A percentile compares a stretch with the other conserved stretches of the same genome.
phyloP scores from a whole-genome alignment of 2,329 filamentous ascomycete species.

The Penicillium hesseltinei region DNA sequence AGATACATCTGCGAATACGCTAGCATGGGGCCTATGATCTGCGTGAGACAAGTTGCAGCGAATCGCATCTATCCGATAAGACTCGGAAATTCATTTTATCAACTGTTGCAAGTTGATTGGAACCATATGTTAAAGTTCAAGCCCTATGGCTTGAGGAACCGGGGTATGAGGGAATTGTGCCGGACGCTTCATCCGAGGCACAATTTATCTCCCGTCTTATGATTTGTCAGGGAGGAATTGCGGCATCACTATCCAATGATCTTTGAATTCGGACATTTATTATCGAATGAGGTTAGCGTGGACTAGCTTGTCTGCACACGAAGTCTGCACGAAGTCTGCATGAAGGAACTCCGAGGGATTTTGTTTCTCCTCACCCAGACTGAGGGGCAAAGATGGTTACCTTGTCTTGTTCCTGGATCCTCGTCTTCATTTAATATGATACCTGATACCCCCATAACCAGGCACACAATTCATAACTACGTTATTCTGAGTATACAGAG shows the following conservation, averaged over 20 bases:
- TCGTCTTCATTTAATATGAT: too few relatives aligned
- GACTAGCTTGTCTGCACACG: not conserved
- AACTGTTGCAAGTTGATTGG: not conserved
- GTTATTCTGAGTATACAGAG: too few relatives aligned
- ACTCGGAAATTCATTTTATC: too few relatives aligned
- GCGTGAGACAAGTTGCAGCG: not conserved
- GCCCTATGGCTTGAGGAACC: not conserved
- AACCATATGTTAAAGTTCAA: not conserved
- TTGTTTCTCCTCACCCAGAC: not conserved
- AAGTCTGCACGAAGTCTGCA: not conserved
- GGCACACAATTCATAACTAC: not conserved
- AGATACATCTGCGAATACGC: not conserved
- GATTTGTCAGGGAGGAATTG: not conserved
- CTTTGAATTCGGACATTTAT: not conserved
- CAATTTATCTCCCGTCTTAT: not conserved
- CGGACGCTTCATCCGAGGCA: not conserved
- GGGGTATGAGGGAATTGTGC: not conserved
- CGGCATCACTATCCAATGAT: not conserved
- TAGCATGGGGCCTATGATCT: not conserved
- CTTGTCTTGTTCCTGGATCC: not conserved
- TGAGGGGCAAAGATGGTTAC: not conserved
- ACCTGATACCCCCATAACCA: too few relatives aligned
- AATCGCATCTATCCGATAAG: not conserved
- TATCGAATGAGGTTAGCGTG: not conserved
- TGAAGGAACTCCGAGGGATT: not conserved